Base-by-base conservation (phyloP, 2,329 filamentous ascomycete genomes). In the Trichoderma atroviride region DNA sequence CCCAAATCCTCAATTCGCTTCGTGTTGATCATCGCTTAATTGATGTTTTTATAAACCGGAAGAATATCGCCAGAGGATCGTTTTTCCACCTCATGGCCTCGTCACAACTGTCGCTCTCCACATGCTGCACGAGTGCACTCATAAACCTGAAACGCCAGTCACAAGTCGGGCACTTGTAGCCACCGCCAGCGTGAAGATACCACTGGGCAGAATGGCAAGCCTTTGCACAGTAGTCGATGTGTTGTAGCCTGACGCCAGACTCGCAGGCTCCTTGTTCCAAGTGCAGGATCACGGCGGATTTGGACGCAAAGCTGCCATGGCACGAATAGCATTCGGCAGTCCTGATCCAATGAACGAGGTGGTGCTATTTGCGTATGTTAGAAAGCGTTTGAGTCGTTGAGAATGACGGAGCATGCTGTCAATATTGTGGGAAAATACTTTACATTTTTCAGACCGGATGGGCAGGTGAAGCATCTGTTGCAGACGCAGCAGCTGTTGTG, bases 231-330 rank as follows among this genome's bases (percentile, higher is more conserved):
- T 33, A 33, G 9, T 33, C 9, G 31, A 33, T 9, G 31, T 33
- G 7, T 11, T 9, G 10, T 33, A 10, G 31, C 7, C 9, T 33
- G 31, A 33, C 3, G 1, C 68, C 72, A 0, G 72, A 74, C 14
- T 55, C 19, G n/a, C 75, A 77, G 4, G 52, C 62, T 4, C 68
- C 70, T n/a, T 63, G 62, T 53, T 77, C 75, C 0, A 77, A 66
- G 52, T 77, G 75, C 9, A 77, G 66, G 31, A 77, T 59, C 72
- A 75, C 73, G 4, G 75, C 75, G 1, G 75, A 76, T 1, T 71
- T 16, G 0, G 69, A 69, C 2, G 56, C 58, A 13, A 76, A 76
- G 35, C 13, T 50, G 3, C 72, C 31, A 2, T 56, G 1, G 16
- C 75, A 77, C 3, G 72, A 72, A 0, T 69, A 50, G 4, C 75